Base-by-base conservation (phyloP, 1,139 yeast species). In the Zygosaccharomyces pseudobailii region DNA sequence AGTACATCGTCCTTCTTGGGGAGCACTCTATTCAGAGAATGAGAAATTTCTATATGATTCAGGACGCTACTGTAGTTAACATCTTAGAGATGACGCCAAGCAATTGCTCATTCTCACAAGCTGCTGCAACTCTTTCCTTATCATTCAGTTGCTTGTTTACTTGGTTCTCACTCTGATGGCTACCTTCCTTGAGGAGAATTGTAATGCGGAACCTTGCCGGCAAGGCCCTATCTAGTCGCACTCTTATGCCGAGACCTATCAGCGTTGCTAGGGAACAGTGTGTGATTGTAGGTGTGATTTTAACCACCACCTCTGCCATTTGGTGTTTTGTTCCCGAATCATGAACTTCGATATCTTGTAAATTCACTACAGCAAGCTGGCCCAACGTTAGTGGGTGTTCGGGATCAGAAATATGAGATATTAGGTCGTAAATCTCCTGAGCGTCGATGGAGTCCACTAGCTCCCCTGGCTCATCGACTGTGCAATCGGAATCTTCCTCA, bases 111-210 rank as follows among this genome's bases (percentile, higher is more conserved):
- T 94, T 94, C 62, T 94, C 98, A 68, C 97, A 90, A 0, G 99
- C 99, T 17, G 98, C 98, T 24, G 97, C 96, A 0, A 92, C 97
- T 54, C 99, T 74, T 67, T 94, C 99, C 69, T 94, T 94, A 64
- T 94, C 99, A 63, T 92, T 92, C 53, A 94, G 76, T 68, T 94
- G 99, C 63, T 92, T 90, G 67, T 94, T 94, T 27, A 94, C 98
- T 62, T 92, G 98, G 55, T 79, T 80, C 63, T 94, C 98, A 59
- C 95, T 87, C 66, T 92, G 97, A 65, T 94, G 99, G 1, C 96
- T 80, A 0, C 97, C 97, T 58, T 87, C 87, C 59, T 90, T 87
- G 43, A 94, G 79, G 44, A 86, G 71, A 36, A 94, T 86, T 13
- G 81, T 78, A 49, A 89, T 81, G 55, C 98, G 74, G 71, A 79